Base-by-base conservation (phyloP, 2,329 filamentous ascomycete genomes). In the Ophiostoma tasmaniense region DNA sequence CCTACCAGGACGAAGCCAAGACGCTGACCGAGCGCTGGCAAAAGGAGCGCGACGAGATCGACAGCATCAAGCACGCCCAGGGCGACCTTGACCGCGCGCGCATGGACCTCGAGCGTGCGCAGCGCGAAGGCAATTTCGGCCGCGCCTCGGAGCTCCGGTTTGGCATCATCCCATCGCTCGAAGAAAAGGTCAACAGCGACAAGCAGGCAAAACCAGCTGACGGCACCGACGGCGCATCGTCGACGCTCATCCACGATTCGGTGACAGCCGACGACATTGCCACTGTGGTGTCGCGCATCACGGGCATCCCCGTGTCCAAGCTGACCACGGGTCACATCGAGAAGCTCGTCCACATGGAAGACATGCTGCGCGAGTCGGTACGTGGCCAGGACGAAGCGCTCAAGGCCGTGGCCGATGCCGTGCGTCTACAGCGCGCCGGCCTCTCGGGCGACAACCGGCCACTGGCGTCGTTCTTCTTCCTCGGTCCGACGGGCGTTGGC, bases 241-340 rank as follows among this genome's bases (percentile, higher is more conserved):
- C 88, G 69, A 85, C 85, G 2, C 82, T 98, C 17, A 88, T 98
- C 35, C 94, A 98, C 76, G 95, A 99, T 77, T 90, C 92, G 0
- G 95, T 99, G n/a, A 96, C 91, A 0, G 86, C 93, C 1, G 94
- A 98, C 74, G 95, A 99, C 74, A 98, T 99, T 75, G 93, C 92
- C 68, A 87, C 87, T 55, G 94, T 99, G 1, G 95, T 98, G 3
- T 95, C 93, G 2, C 87, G 92, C 68, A 90, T 92, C 35, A 98
- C 95, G 0, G 94, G 95, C 35, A 98, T 97, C 71, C 95, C 95
- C 0, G 90, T 97, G 30, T 89, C 89, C 37, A 98, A 97, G 78
- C 84, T 99, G 66, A 97, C 96, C 75, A 90, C 92, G 10, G 94
- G 94, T 28, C 94, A 98, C 74, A 90, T 96, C 55, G 93, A 98